A percentile compares a stretch with the other conserved stretches of the same genome.
phyloP scores from a whole-genome alignment of 495 filamentous ascomycete species.

The Penicillium dipodomyicola region DNA sequence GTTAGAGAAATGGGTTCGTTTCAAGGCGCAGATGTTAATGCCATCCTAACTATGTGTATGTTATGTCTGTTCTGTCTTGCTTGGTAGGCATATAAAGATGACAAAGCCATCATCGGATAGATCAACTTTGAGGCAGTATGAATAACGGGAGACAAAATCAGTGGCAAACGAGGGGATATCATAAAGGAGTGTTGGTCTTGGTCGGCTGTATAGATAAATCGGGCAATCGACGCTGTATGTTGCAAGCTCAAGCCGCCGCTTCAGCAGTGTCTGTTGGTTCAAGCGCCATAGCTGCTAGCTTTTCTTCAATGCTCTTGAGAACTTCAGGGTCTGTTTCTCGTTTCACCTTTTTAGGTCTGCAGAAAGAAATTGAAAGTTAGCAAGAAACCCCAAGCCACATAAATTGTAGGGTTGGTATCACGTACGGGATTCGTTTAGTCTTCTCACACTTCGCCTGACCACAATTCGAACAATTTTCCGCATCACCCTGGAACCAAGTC shows the following conservation, averaged over 20 bases:
- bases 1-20: neutral
- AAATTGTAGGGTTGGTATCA: conserved; percentile 14
- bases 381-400: conserved; percentile 16
- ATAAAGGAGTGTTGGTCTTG: neutral
- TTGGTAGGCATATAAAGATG: neutral
- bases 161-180: neutral
- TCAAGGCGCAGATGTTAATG: neutral
- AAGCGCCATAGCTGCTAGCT: conserved; percentile 41
- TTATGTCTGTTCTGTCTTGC: neutral
- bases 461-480: conserved; percentile 58
- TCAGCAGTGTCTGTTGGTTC: neutral
- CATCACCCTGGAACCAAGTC: conserved; percentile 48
- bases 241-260: neutral
- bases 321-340: conserved; percentile 65
- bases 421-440: conserved; percentile 53
- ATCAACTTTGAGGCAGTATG: too few species aligned
- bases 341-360: conserved; percentile 57
- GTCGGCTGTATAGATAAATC: neutral
- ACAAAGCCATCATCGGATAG: neutral
- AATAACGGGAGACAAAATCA: neutral
- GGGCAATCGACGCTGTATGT: neutral
- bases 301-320: conserved; percentile 56
- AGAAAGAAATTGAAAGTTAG: conserved; percentile 32
- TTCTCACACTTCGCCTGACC: conserved; percentile 52
- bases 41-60: neutral